Conservation (phyloP, 2,329 filamentous ascomycete genomes). For the Scolecobasidium constrictum region DNA sequence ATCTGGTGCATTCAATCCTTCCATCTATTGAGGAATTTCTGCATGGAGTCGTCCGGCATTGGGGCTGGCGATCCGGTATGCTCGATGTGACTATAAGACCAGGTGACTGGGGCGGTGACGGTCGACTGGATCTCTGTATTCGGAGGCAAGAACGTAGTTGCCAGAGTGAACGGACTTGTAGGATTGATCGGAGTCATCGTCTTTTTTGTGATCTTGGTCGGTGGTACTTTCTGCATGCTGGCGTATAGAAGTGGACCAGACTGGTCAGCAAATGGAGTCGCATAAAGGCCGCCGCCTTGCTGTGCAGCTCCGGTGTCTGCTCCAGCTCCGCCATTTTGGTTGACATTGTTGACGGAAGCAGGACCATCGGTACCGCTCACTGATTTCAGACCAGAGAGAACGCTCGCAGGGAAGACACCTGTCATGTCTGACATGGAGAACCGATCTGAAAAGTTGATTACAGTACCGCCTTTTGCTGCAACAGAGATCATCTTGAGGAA, state of each 20-base stretch:
- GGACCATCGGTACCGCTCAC: slow-evolving; percentile 20
- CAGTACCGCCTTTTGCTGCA: slow-evolving; percentile 41
- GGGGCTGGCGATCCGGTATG: slow-evolving; percentile 47
- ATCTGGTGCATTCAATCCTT: slow-evolving; percentile 43
- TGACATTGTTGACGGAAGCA: slow-evolving; percentile 15
- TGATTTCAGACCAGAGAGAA: slow-evolving; percentile 25
- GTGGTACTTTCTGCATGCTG: slow-evolving; percentile 49
- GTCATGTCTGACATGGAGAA: slow-evolving; percentile 57
- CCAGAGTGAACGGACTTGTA: slow-evolving; percentile 43
- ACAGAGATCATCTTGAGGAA: slow-evolving; percentile 50
- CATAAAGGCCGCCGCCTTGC: slow-evolving; percentile 22
- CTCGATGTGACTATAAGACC: slow-evolving; percentile 37
- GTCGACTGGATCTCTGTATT: slow-evolving; percentile 38
- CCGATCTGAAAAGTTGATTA: slow-evolving; percentile 50
- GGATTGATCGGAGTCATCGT: slow-evolving; percentile 40
- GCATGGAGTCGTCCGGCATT: slow-evolving; percentile 42
- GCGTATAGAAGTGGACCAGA: slow-evolving; percentile 48
- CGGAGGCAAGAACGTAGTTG: slow-evolving; percentile 34
- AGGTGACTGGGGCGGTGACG: slow-evolving; percentile 38
- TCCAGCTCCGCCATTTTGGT: slow-evolving; percentile 14
- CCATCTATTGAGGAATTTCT: slow-evolving; percentile 47
- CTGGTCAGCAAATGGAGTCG: slow-evolving; percentile 44
- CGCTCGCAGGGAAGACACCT: slow-evolving; percentile 40
- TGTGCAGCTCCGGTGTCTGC: slow-evolving; percentile 16
- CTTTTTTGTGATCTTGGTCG: slow-evolving; percentile 47